Evolutionary conservation across 1,284 basidiomycete species (phyloP), one percentile per base, ranked within the genome.

Genomic region (Wolfiporia cocos): DNA sequence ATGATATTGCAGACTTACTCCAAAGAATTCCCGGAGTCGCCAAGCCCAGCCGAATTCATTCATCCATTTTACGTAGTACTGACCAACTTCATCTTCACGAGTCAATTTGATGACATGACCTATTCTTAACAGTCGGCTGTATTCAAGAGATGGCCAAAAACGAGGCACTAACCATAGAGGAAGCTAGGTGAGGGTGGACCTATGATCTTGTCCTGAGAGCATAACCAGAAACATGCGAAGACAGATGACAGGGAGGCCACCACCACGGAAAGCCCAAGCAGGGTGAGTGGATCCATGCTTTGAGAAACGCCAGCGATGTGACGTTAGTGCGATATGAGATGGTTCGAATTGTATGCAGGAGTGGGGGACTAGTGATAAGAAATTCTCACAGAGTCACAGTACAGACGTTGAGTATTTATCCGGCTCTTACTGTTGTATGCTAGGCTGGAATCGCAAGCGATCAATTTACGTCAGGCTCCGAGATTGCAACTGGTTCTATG

Each of bases 1-100:
- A 11, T 11, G n/a, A 5, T 22, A 20, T 11, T 12, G 12, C 5
- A 12, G 4, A 15, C 24, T 20, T 40, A 65, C 63, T 1, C 57
- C 57, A 23, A 61, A 52, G 40, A 52, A 54, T 4, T 47, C 51
- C 21, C 51, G 54, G 15, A 49, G 34, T 14, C 58, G 47, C 55
- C 60, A 65, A 1, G 55, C 53, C 0, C 49, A 47, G 10, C 66
- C 65, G 41, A 64, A 68, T 38, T 64, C 51, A 18, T 49, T 44
- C 31, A 54, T 47, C 50, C 55, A 64, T 30, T 54, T 34, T 36
- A 54, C 56, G 6, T 62, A 58, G 2, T 57, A 42, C 20, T 62
- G 55, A 2, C 64, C 63, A 1, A 63, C 61, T 41, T 65, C 54
- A 11, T 56, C 34, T 40, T 64, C 56, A 11, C 50, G 36, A 15